Evolutionary conservation across 352 stramenopile genomes (phyloP), one percentile per base, ranked within the genome.

Genomic region (Pythium biforme): DNA sequence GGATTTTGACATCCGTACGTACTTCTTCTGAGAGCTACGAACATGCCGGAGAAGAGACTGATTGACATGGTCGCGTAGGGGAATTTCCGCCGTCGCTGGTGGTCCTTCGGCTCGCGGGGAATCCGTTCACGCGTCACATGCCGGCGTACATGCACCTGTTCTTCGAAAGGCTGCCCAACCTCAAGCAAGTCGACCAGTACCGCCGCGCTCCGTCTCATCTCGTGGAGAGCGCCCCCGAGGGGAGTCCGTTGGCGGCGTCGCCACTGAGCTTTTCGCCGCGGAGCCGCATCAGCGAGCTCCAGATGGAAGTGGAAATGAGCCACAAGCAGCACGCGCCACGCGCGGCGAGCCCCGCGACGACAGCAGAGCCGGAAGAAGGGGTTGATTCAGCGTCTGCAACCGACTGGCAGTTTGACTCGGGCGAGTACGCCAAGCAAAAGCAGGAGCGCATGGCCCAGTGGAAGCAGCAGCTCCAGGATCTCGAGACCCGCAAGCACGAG

Each of bases 71-170:
- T 40, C 10, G 9, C 14, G 20, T 29, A 78, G 71, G 39, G 17
- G 79, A 90, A 55, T 82, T 90, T 20, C 81, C 79, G 3, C 40
- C 64, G 23, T 83, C 81, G 17, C 69, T 90, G n/a, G 62, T 77
- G 17, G 71, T 89, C 27, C 55, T 90, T 0, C 68, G 78, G 10
- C 60, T 90, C 2, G 64, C 70, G 11, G 79, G 74, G 4, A 90
- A 90, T 52, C 79, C 79, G 22, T 89, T 89, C 55, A 60, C 79
- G 3, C 63, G 68, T 7, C 72, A 80, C 64, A 86, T 79, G 64
- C 81, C 79, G 9, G 66, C 70, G 14, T 89, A 89, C 52, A 79
- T 76, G 26, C 66, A 77, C 29, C 60, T 83, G 8, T 77, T 89
- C 58, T 90, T 90, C 37, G 77, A 88, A 46, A 62, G 66, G 31